Percentiles rank a stretch among this genome's conserved stretches.
Conservation (phyloP, 2,329 filamentous ascomycete species). For the Ampelomyces quisqualis region DNA sequence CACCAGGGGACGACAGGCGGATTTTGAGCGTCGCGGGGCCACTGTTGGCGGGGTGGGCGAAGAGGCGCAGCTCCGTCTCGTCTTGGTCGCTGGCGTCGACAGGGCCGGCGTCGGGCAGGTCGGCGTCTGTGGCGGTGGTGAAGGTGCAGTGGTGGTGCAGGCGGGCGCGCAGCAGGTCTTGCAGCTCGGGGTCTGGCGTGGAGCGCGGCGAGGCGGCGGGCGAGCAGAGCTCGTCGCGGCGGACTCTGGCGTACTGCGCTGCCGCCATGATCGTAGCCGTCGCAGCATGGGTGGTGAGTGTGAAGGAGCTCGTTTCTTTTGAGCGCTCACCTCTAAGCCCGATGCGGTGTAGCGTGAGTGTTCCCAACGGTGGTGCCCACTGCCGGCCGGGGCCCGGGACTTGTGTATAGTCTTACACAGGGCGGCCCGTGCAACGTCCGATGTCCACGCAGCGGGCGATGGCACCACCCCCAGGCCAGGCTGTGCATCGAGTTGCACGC, state of each 20-base stretch:
- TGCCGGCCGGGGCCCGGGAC: no score
- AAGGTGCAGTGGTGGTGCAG: conserved; percentile 28
- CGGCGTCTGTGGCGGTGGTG: conserved; percentile 11
- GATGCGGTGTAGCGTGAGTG: no score
- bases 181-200: conserved; percentile 37
- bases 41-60: conserved; percentile 29
- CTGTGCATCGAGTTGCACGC: no score
- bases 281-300: no score
- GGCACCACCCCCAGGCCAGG: no score
- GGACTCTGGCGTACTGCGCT: conserved; percentile 6
- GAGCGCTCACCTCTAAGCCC: no score
- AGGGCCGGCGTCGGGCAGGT: conserved; percentile 2
- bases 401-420: neutral
- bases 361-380: no score
- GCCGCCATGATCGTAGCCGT: no score
- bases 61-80: conserved; percentile 39
- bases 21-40: conserved; percentile 31
- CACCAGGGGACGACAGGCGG: conserved; percentile 34
- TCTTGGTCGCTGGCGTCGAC: conserved; percentile 24
- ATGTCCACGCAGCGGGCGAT: neutral
- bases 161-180: conserved; percentile 33
- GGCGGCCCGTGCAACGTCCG: no score
- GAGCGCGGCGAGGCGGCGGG: conserved; percentile 36
- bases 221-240: conserved; percentile 40
- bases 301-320: no score